phyloP scores from a whole-genome alignment of 305 asterid species.

The Coffea humblotiana region DNA sequence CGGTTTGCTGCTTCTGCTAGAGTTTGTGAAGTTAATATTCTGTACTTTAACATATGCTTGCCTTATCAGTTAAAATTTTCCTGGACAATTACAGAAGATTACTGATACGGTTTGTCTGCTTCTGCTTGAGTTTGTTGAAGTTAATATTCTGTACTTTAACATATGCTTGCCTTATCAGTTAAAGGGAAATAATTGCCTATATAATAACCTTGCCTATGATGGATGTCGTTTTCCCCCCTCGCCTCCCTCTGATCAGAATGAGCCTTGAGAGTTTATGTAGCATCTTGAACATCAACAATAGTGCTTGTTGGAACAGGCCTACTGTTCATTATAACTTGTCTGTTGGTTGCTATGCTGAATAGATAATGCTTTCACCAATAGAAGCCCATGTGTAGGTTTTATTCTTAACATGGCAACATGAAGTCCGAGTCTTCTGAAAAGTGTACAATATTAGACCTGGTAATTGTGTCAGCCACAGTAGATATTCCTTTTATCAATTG shows the following conservation, averaged over 20 bases:
- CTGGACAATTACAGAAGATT: constrained; percentile 87
- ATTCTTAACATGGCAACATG: not conserved
- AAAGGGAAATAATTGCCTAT: not conserved
- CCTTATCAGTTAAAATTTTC: constrained; percentile 46
- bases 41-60: constrained; percentile 11
- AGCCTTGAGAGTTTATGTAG: not conserved
- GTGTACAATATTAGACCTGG: not conserved
- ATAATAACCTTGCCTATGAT: not conserved
- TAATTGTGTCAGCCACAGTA: not conserved
- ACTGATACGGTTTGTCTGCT: constrained; percentile 74
- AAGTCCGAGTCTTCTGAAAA: not conserved
- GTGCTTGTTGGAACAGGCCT: not conserved
- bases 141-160: not conserved
- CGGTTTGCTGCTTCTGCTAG: constrained; percentile 53
- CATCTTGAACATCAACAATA: not conserved
- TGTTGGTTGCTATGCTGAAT: not conserved
- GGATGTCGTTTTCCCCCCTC: not conserved
- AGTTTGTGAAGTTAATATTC: constrained; percentile 3
- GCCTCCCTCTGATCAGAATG: not conserved
- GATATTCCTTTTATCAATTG: not conserved
- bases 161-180: constrained; percentile 13
- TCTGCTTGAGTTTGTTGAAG: constrained; percentile 21
- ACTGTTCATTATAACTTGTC: not conserved
- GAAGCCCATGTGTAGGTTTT: not conserved
- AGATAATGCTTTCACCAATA: not conserved